Conservation (phyloP, 331 rosid genomes). For the Quercus tomentella region DNA sequence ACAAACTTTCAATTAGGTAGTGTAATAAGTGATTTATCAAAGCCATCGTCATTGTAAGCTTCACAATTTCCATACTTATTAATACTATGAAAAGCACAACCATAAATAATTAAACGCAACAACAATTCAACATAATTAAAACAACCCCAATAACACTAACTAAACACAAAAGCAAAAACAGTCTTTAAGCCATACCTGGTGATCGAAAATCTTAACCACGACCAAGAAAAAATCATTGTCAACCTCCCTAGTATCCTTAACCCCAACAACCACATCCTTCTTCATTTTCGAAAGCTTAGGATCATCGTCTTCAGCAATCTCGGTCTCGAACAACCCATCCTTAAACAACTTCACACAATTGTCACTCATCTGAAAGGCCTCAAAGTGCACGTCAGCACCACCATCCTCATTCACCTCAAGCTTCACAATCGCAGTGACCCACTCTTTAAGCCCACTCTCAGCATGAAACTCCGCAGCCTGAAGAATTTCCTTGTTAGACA, state of each 20-base stretch:
- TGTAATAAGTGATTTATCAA: not conserved
- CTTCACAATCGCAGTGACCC: conserved; percentile 95
- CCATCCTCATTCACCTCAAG: conserved; percentile 86
- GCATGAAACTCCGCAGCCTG: conserved; percentile 89
- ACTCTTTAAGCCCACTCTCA: conserved; percentile 87
- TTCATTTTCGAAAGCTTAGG: conserved; percentile 87
- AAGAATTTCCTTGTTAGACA: conserved; percentile 78
- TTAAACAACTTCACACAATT: conserved; percentile 67
- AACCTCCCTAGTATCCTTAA: conserved; percentile 79
- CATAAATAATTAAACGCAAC: not conserved
- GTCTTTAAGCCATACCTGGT: conserved; percentile 50
- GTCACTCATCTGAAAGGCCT: conserved; percentile 98
- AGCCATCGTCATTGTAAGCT: not conserved
- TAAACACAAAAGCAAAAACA: not conserved
- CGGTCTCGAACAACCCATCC: conserved; percentile 84
- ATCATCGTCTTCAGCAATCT: conserved; percentile 64
- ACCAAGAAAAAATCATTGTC: conserved; percentile 97
- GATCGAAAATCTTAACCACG: conserved; percentile 79
- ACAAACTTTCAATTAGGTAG: no score
- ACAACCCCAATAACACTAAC: not conserved
- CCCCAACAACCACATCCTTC: conserved; percentile 94
- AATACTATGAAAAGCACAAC: not conserved
- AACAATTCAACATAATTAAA: not conserved
- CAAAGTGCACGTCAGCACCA: conserved; percentile 87
- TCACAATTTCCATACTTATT: not conserved